Evolutionary conservation across 148 eudicot genomes (phyloP).

Genomic region (Oxyria digyna): DNA sequence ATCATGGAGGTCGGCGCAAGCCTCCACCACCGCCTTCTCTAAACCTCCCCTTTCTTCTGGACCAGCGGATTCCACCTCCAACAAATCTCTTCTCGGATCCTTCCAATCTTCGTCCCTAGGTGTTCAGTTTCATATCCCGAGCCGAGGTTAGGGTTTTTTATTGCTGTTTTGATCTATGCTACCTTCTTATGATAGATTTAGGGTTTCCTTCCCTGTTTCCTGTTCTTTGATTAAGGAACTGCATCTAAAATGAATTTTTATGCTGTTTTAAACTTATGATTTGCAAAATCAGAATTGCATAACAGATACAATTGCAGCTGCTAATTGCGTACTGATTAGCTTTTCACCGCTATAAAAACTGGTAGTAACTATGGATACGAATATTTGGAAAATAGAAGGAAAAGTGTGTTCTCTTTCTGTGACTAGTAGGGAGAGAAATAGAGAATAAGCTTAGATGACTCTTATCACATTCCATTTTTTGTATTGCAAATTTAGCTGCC

Average conservation of each 20-base stretch:
- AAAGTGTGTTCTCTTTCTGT: neutral
- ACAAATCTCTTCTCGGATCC: constrained; percentile 1
- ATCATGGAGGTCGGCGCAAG: neutral
- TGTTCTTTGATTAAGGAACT: neutral
- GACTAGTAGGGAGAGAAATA: neutral
- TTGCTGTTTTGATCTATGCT: too few relatives aligned
- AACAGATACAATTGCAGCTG: neutral
- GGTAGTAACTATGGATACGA: neutral
- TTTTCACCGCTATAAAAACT: too few relatives aligned
- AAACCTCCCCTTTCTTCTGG: neutral
- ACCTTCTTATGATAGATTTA: too few relatives aligned
- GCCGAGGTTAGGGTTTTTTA: constrained; percentile 2
- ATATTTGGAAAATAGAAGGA: too few relatives aligned
- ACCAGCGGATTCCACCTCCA: neutral
- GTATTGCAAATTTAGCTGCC: neutral
- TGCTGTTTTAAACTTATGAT: too few relatives aligned
- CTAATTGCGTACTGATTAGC: neutral
- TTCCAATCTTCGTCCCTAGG: constrained; percentile 7
- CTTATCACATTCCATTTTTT: neutral
- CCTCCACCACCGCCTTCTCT: constrained; percentile 10
- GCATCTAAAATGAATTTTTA: neutral
- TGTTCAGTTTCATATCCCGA: neutral
- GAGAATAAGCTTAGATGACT: too few relatives aligned
- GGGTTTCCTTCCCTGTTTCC: neutral
- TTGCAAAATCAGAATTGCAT: too few relatives aligned